phyloP scores from a whole-genome alignment of 2,329 filamentous ascomycete genomes.

The Colletotrichum sojae region DNA sequence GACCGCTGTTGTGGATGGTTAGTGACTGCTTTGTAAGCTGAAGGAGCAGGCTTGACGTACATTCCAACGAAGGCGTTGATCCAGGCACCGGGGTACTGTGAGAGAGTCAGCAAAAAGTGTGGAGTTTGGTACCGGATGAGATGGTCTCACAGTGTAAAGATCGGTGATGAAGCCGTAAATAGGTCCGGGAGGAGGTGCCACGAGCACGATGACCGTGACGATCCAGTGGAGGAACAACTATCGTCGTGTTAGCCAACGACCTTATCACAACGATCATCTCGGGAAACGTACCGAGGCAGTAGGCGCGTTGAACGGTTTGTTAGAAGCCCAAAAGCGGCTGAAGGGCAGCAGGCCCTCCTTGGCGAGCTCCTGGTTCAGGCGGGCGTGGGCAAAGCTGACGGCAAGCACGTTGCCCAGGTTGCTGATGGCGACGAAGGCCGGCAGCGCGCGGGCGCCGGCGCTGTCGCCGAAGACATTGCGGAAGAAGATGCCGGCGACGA shows the following conservation, averaged over 20 bases:
- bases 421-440: slow-evolving; percentile 72
- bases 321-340: slow-evolving; percentile 77
- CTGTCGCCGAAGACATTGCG: slow-evolving; percentile 71
- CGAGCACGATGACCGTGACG: slow-evolving; percentile 74
- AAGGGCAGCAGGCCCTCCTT: slow-evolving; percentile 79
- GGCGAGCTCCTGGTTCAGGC: slow-evolving; percentile 76
- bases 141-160: slow-evolving; percentile 52
- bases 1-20: slow-evolving; percentile 53
- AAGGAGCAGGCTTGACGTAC: background rate
- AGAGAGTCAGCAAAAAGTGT: background rate
- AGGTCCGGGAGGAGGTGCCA: slow-evolving; percentile 76
- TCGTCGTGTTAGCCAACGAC: slow-evolving; percentile 26
- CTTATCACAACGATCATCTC: background rate
- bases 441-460: slow-evolving; percentile 63
- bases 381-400: slow-evolving; percentile 71
- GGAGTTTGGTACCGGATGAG: too few relatives aligned
- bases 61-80: slow-evolving; percentile 65
- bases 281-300: slow-evolving; percentile 61
- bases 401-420: slow-evolving; percentile 75
- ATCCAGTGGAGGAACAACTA: slow-evolving; percentile 76
- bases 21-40: background rate
- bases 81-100: slow-evolving; percentile 64
- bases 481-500: slow-evolving; percentile 74
- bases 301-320: slow-evolving; percentile 76
- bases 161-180: slow-evolving; percentile 79